These are phyloP conservation scores for Globisporangium acanthophoron DNA, from an alignment of 352 stramenopile species.

Conservation along the genomic window DNA sequence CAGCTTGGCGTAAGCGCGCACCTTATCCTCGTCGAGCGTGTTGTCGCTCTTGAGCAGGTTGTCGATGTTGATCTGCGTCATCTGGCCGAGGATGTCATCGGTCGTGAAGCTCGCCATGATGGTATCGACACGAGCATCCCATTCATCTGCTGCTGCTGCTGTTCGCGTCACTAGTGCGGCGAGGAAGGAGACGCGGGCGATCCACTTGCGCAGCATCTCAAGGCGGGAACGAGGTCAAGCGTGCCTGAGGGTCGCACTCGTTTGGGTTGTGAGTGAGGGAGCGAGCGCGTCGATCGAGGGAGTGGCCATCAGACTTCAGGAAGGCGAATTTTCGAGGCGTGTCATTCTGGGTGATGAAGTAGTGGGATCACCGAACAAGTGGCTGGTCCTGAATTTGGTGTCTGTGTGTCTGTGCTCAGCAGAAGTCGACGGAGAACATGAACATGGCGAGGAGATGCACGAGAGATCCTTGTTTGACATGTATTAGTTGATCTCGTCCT, in stretches of 20 bases:
- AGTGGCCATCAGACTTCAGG: too few relatives aligned
- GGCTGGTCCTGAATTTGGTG: not conserved
- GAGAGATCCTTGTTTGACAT: not conserved
- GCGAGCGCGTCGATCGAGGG: too few relatives aligned
- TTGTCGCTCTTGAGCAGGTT: slow-evolving; percentile 38
- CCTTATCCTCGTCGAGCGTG: slow-evolving; percentile 36
- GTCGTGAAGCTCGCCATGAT: slow-evolving; percentile 52
- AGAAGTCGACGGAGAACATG: not conserved
- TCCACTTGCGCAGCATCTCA: slow-evolving; percentile 20
- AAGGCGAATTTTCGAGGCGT: too few relatives aligned
- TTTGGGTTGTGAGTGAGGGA: not conserved
- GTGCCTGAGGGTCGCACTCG: not conserved
- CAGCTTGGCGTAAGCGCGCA: slow-evolving; percentile 49
- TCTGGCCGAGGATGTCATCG: slow-evolving; percentile 71
- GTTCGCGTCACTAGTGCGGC: slow-evolving; percentile 18
- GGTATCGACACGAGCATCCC: slow-evolving; percentile 32
- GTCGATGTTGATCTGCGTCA: slow-evolving; percentile 82
- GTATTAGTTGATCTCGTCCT: slow-evolving; percentile 85
- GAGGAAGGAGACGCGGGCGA: slow-evolving; percentile 19
- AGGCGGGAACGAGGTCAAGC: not conserved
- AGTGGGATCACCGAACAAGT: too few relatives aligned
- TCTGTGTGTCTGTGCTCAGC: not conserved
- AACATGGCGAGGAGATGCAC: too few relatives aligned
- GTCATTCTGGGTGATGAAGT: not conserved
- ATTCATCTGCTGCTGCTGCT: slow-evolving; percentile 16